These are phyloP conservation scores for Penicillium riverlandense DNA, from an alignment of 495 filamentous ascomycete genomes.

Conservation along the genomic window DNA sequence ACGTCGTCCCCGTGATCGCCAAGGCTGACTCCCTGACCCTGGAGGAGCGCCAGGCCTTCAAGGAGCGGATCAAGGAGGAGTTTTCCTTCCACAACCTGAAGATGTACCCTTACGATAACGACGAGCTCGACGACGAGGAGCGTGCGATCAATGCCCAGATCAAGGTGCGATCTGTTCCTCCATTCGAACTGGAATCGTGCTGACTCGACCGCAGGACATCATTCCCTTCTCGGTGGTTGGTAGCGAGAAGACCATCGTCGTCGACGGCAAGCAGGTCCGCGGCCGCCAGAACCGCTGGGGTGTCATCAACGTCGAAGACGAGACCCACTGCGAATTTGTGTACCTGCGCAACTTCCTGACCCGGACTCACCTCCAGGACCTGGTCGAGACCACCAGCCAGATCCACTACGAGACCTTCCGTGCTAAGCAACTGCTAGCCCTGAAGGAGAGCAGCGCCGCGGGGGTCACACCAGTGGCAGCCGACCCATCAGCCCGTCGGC, in stretches of 20 bases:
- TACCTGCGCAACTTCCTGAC: constrained; percentile 97
- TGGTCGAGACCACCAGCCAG: constrained; percentile 99
- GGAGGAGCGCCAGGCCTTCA: constrained; percentile 92
- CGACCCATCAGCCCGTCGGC: constrained; percentile 91
- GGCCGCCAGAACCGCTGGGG: constrained; percentile 99
- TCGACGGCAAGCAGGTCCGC: constrained; percentile 95
- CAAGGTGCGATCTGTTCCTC: constrained; percentile 55
- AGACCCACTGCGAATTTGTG: constrained; percentile 99
- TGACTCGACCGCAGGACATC: constrained; percentile 58
- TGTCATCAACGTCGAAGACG: constrained; percentile 98
- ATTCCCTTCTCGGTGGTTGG: constrained; percentile 98
- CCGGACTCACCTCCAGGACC: constrained; percentile 90
- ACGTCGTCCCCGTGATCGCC: constrained; percentile 97
- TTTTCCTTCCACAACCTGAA: constrained; percentile 99
- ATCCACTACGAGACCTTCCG: constrained; percentile 99
- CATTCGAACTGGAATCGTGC: too few species aligned
- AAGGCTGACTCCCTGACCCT: constrained; percentile 96
- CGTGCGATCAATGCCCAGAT: constrained; percentile 87
- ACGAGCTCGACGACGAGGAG: constrained; percentile 97
- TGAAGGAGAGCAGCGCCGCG: constrained; percentile 94
- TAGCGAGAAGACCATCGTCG: constrained; percentile 94
- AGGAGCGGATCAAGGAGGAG: constrained; percentile 98
- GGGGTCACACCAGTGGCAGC: constrained; percentile 65
- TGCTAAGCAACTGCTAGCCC: constrained; percentile 93
- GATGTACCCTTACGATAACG: constrained; percentile 99